phyloP scores from a whole-genome alignment of 345 rosid species.

The Euphorbia peplus region DNA sequence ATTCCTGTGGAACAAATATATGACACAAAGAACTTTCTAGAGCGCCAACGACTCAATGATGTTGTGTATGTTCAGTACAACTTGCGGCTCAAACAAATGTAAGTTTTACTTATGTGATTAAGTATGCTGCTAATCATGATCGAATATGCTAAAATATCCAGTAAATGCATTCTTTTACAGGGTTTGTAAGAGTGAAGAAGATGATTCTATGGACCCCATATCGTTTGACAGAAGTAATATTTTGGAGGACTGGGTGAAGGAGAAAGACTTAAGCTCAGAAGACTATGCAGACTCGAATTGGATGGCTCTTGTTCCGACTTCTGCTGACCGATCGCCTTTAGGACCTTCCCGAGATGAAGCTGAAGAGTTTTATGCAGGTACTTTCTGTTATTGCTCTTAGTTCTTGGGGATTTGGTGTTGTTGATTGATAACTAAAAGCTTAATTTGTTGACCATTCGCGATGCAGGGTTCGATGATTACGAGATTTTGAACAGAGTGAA shows the following conservation, averaged over 20 bases:
- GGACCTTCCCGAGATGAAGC: slow-evolving; percentile 8
- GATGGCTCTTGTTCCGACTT: slow-evolving; percentile 18
- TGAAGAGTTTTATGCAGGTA: slow-evolving; percentile 26
- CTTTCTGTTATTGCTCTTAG: background rate
- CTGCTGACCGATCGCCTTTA: background rate
- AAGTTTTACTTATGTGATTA: slow-evolving; percentile 23
- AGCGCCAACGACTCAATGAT: slow-evolving; percentile 65
- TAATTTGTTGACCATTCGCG: background rate
- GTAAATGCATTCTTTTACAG: slow-evolving; percentile 10
- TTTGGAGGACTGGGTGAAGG: slow-evolving; percentile 27
- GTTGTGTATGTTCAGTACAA: slow-evolving; percentile 73
- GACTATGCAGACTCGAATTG: slow-evolving; percentile 13
- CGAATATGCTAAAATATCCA: background rate
- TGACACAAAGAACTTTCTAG: slow-evolving; percentile 62
- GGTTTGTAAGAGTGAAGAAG: slow-evolving; percentile 15
- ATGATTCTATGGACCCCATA: slow-evolving; percentile 14
- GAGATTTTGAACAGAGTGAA: slow-evolving; percentile 29
- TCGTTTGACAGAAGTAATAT: slow-evolving; percentile 15
- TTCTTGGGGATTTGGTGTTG: background rate
- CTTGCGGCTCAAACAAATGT: slow-evolving; percentile 63
- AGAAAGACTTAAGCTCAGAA: slow-evolving; percentile 18
- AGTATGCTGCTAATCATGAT: background rate
- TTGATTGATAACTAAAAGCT: slow-evolving; percentile 8
- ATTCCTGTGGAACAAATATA: slow-evolving; percentile 41
- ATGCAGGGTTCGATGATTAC: slow-evolving; percentile 29